Base-by-base conservation (phyloP, 2,329 filamentous ascomycete species). In the Paecilomyces variotii region DNA sequence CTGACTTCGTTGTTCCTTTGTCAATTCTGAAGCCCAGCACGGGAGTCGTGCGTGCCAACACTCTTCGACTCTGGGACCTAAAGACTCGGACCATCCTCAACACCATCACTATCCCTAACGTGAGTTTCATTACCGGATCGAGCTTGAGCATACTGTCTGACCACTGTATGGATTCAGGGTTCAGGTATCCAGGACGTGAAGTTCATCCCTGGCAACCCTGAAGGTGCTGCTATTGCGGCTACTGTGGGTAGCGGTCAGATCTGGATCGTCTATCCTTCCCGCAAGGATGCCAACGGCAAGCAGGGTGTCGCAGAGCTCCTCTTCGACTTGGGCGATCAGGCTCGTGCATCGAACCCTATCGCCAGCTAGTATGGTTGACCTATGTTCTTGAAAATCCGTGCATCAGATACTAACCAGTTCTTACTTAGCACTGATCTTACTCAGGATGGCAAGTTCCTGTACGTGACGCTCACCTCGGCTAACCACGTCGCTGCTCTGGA, bases 221-320 rank as follows among this genome's bases (percentile, higher is more conserved):
- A 86, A 61, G 75, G 74, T 34, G 84, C 83, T 32, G 84, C 83
- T 10, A 73, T 86, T 26, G 83, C 84, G 7, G 85, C 83, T 11
- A 83, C 84, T 14, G 83, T 86, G 24, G 78, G 80, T 32, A 78
- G 81, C 2, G 84, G 83, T 9, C 78, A 86, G 64, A 81, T 86
- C 63, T 87, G 84, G 84, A 81, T 86, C 68, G 85, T 87, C 71
- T 86, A 86, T 68, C 84, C 84, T 25, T 81, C 81, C 76, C 80
- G 82, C 62, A 80, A 75, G 61, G 77, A 84, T 64, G 67, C 75
- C 6, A 75, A 81, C 25, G 84, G 83, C 56, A 80, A 82, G 53
- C 82, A 81, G 62, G 84, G 84, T 58, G 78, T 81, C 6, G 79
- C 82, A 4, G 79, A 86, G 69, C 76, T 83, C 0, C 79, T 86